Conservation (phyloP, 2,329 filamentous ascomycete genomes). For the Ascochyta pisi region DNA sequence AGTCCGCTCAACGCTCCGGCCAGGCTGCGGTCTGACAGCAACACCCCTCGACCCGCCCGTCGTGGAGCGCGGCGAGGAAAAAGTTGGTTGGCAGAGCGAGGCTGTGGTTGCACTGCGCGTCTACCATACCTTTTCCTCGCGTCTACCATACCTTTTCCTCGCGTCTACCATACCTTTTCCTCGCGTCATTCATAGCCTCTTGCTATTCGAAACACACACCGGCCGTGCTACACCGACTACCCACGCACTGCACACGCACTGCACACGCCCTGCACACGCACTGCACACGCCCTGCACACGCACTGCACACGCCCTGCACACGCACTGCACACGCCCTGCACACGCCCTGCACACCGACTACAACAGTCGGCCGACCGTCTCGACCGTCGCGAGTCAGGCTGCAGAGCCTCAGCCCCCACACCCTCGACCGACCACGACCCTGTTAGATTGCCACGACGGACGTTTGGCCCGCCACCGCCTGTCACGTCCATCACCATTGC, state of each 20-base stretch:
- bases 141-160: neutral
- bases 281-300: neutral
- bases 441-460: too few species aligned
- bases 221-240: neutral
- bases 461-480: too few species aligned
- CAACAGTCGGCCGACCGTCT: neutral
- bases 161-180: neutral
- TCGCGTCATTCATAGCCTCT: neutral
- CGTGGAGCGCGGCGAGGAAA: slow-evolving; percentile 12
- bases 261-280: too few species aligned
- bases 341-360: too few species aligned
- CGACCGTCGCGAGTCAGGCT: slow-evolving; percentile 15
- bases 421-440: too few species aligned
- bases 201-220: neutral
- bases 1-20: slow-evolving; percentile 22
- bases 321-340: neutral
- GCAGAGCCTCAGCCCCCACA: neutral
- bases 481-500: slow-evolving; percentile 26
- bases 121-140: neutral
- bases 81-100: slow-evolving; percentile 2
- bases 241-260: slow-evolving; percentile 5
- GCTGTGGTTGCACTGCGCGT: too few species aligned
- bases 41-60: slow-evolving; percentile 19
- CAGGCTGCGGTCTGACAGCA: slow-evolving; percentile 23
- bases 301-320: neutral